These are phyloP conservation scores for Plasmodium berghei DNA, from an alignment of 169 alveolate species.

Conservation along the genomic window DNA sequence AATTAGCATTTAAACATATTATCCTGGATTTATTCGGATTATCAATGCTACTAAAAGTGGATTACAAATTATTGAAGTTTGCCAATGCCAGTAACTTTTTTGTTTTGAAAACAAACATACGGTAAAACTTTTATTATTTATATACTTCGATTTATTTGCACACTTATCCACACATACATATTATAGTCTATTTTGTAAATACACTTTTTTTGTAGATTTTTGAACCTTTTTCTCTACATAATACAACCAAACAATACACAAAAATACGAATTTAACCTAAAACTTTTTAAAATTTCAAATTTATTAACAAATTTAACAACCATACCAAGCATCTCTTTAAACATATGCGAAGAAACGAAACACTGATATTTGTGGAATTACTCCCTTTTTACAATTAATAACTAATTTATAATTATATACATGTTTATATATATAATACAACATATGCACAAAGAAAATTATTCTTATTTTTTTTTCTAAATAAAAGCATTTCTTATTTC, in stretches of 20 bases:
- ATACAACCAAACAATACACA: constrained; percentile 56
- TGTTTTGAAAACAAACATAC: constrained; percentile 25
- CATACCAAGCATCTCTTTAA: not conserved
- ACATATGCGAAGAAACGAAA: not conserved
- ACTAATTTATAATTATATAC: no score
- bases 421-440: no score
- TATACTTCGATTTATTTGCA: not conserved
- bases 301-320: constrained; percentile 37
- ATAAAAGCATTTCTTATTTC: no score
- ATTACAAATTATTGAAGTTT: constrained; percentile 25
- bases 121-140: constrained; percentile 7
- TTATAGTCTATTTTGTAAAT: not conserved
- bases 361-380: not conserved
- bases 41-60: constrained; percentile 43
- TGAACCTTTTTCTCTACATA: constrained; percentile 31
- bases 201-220: constrained; percentile 1
- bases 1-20: constrained; percentile 30
- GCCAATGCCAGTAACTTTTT: constrained; percentile 8
- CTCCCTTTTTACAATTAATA: no score
- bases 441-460: no score
- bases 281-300: constrained; percentile 40
- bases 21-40: constrained; percentile 45
- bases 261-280: constrained; percentile 22
- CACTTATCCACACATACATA: not conserved
- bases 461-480: no score